Conservation (phyloP, 83 land plant genomes). For the Picea abies region DNA sequence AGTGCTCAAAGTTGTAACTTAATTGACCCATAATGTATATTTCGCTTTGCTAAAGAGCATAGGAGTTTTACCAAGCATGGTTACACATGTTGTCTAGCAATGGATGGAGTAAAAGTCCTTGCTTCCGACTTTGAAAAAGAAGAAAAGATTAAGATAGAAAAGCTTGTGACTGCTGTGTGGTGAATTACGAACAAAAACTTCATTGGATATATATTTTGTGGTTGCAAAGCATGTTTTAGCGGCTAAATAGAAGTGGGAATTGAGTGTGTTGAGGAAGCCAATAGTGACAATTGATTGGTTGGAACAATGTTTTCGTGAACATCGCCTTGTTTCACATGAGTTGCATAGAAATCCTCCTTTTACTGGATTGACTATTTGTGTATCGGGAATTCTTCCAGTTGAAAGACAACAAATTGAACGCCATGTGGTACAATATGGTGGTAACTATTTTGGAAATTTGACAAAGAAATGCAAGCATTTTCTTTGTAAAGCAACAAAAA, state of each 20-base stretch:
- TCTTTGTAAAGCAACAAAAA: constrained; percentile 56
- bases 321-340: constrained; percentile 86
- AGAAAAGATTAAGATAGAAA: constrained; percentile 78
- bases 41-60: constrained; percentile 79
- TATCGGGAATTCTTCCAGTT: constrained; percentile 65
- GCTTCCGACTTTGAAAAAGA: constrained; percentile 80
- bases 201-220: too few relatives aligned
- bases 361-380: constrained; percentile 32
- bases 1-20: constrained; percentile 52
- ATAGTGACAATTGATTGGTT: constrained; percentile 79
- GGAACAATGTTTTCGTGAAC: constrained; percentile 83
- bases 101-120: constrained; percentile 85
- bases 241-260: constrained; percentile 86
- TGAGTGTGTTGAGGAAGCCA: constrained; percentile 65
- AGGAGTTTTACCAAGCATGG: constrained; percentile 65
- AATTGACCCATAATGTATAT: constrained; percentile 85
- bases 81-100: constrained; percentile 88
- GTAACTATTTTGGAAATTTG: constrained; percentile 79
- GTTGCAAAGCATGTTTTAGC: constrained; percentile 51
- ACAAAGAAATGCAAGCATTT: constrained; percentile 89
- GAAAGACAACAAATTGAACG: constrained; percentile 68
- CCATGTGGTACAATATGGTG: constrained; percentile 69
- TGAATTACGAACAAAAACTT: constrained; percentile 39
- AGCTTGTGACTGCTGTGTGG: constrained; percentile 88
- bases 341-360: constrained; percentile 57